Conservation (phyloP, 2,329 filamentous ascomycete species). For the Didymella sp. region DNA sequence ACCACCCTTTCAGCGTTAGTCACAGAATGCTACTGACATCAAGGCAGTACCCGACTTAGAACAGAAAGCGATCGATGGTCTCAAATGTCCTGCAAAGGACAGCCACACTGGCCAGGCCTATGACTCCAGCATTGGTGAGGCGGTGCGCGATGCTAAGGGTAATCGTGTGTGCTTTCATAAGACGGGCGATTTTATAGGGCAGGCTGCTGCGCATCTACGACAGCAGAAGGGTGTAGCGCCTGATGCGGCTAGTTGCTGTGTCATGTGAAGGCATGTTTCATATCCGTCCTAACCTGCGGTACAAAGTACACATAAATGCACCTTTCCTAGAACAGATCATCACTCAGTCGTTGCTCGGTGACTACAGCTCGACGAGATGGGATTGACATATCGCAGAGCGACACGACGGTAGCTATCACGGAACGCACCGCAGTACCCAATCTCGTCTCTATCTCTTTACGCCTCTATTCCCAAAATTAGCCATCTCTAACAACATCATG, state of each 20-base stretch:
- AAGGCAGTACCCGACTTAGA: slow-evolving; percentile 34
- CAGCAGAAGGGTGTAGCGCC: slow-evolving; percentile 33
- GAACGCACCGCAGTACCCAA: not conserved
- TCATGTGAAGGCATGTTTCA: slow-evolving; percentile 24
- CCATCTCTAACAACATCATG: not conserved
- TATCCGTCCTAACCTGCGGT: not conserved
- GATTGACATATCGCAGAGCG: not conserved
- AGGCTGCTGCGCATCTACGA: slow-evolving; percentile 41
- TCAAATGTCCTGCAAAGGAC: slow-evolving; percentile 43
- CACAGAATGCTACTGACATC: not conserved
- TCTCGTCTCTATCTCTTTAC: not conserved
- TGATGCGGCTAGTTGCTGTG: slow-evolving; percentile 26
- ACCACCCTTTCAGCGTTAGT: not conserved
- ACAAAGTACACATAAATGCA: not conserved
- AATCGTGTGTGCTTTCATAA: slow-evolving; percentile 48
- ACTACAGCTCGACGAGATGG: not conserved
- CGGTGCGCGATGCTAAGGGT: slow-evolving; percentile 44
- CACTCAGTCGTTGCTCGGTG: not conserved
- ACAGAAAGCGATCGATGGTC: slow-evolving; percentile 40
- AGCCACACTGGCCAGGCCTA: slow-evolving; percentile 45
- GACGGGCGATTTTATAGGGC: slow-evolving; percentile 45
- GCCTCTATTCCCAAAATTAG: not conserved
- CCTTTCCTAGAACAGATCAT: not conserved
- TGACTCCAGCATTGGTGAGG: slow-evolving; percentile 43
- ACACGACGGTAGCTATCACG: not conserved